phyloP scores from a whole-genome alignment of 257 asterid species.

The Hygrophila difformis region DNA sequence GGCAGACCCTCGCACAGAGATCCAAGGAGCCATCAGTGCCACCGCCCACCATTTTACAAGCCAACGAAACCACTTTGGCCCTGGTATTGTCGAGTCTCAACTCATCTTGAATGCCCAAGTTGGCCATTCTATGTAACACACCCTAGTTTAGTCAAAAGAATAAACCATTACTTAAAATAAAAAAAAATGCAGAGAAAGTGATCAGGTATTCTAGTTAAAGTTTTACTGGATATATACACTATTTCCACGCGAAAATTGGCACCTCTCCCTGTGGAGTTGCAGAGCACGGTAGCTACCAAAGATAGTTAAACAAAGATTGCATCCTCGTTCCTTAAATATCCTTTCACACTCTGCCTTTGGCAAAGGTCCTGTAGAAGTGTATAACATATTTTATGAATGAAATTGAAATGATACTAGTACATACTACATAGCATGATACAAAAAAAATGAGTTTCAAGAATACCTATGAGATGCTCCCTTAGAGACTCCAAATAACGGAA shows the following conservation, averaged over 20 bases:
- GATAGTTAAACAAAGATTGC: conserved; percentile 59
- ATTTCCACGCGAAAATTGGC: conserved; percentile 60
- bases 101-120: conserved; percentile 71
- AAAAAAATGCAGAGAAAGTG: neutral
- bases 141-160: conserved; percentile 36
- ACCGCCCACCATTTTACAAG: conserved; percentile 93
- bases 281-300: conserved; percentile 38
- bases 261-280: conserved; percentile 45
- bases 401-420: too few relatives aligned
- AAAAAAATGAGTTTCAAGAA: conserved; percentile 4
- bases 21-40: conserved; percentile 86
- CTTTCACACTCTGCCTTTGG: conserved; percentile 94
- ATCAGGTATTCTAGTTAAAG: neutral
- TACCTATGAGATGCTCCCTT: conserved; percentile 91
- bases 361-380: conserved; percentile 57
- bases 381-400: too few relatives aligned
- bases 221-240: conserved; percentile 30
- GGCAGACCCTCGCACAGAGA: conserved; percentile 83
- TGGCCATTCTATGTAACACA: conserved; percentile 60
- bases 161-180: neutral
- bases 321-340: conserved; percentile 77
- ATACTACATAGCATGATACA: neutral
- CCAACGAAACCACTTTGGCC: conserved; percentile 68
- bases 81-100: conserved; percentile 51
- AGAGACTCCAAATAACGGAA: conserved; percentile 92